phyloP scores from a whole-genome alignment of 2,329 filamentous ascomycete species.

The Fonsecaea erecta region DNA sequence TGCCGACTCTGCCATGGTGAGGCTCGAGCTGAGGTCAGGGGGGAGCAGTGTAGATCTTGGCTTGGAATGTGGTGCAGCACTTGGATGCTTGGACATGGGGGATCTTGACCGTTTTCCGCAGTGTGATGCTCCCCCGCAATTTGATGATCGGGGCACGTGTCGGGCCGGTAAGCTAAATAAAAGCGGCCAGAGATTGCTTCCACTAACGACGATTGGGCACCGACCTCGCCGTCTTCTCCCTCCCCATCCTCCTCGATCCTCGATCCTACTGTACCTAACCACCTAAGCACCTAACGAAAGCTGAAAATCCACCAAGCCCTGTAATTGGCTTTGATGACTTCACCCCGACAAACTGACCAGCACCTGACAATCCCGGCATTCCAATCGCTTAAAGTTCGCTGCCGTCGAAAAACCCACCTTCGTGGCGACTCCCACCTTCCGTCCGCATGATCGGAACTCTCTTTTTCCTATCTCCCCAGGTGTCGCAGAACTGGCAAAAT shows the following conservation, averaged over 20 bases:
- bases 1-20: constrained; percentile 9
- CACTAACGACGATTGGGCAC: neutral
- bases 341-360: neutral
- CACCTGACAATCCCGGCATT: neutral
- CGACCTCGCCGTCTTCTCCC: neutral
- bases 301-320: neutral
- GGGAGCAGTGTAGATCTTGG: neutral
- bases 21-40: neutral
- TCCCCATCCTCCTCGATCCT: too few species aligned
- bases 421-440: neutral
- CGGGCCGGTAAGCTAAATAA: neutral
- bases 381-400: constrained; percentile 1
- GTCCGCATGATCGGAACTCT: constrained; percentile 19
- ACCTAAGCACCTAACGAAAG: too few species aligned
- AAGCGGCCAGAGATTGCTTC: neutral
- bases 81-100: neutral
- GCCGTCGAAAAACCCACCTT: neutral
- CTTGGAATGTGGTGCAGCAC: neutral
- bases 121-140: neutral
- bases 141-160: neutral
- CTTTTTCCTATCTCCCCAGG: constrained; percentile 6
- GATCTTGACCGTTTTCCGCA: too few species aligned
- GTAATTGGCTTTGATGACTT: too few species aligned
- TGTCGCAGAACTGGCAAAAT: constrained; percentile 1
- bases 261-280: too few species aligned